These are phyloP conservation scores for Zopfochytrium polystomum DNA, from an alignment of 371 early-diverging fungal species.

Conservation along the genomic window DNA sequence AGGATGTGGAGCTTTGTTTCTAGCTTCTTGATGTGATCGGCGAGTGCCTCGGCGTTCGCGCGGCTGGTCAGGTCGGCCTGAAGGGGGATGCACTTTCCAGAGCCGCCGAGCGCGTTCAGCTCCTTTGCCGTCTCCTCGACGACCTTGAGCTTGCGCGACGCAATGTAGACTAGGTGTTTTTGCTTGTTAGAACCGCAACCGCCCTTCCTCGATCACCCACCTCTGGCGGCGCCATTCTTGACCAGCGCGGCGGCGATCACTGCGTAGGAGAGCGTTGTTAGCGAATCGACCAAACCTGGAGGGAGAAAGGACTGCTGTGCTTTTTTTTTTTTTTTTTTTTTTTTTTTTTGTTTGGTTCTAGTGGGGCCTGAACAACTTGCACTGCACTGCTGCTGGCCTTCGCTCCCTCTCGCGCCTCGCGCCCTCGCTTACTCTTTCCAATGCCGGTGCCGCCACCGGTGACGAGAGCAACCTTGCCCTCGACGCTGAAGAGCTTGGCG, in stretches of 20 bases:
- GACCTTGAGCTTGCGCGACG: constrained; percentile 40
- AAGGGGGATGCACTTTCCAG: constrained; percentile 62
- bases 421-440: constrained; percentile 42
- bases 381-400: too few relatives aligned
- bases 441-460: constrained; percentile 78
- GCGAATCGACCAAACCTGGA: not conserved
- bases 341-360: too few relatives aligned
- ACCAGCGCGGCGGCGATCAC: constrained; percentile 46
- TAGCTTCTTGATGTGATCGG: constrained; percentile 52
- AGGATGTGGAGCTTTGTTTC: constrained; percentile 78
- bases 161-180: constrained; percentile 40
- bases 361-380: too few relatives aligned
- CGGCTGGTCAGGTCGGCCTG: constrained; percentile 73
- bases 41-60: constrained; percentile 60
- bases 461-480: constrained; percentile 84
- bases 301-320: too few relatives aligned
- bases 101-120: constrained; percentile 27
- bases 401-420: too few relatives aligned
- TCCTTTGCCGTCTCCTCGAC: constrained; percentile 41
- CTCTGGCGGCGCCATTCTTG: constrained; percentile 53
- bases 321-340: too few relatives aligned
- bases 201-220: constrained; percentile 28
- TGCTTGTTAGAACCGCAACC: not conserved
- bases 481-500: constrained; percentile 67
- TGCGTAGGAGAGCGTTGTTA: constrained; percentile 7